These are phyloP conservation scores for Gymnopilus dilepis DNA, from an alignment of 768 basidiomycete species.

Conservation along the genomic window DNA sequence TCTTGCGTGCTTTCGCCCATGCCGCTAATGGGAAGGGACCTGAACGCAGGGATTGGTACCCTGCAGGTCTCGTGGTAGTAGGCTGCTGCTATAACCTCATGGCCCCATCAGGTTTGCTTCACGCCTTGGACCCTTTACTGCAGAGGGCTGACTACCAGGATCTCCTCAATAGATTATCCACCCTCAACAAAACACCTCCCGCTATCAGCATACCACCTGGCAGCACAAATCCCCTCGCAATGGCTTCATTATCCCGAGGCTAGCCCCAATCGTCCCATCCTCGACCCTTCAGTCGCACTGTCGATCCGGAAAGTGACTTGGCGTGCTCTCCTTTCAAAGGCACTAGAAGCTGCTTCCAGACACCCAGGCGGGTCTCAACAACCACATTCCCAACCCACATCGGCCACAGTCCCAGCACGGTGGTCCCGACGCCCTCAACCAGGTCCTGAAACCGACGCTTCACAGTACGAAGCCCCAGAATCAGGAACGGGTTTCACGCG, in stretches of 20 bases:
- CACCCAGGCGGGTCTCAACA: background rate
- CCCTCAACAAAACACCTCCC: conserved; percentile 46
- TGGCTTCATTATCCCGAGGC: conserved; percentile 51
- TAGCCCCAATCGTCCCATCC: conserved; percentile 19
- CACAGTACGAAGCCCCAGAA: background rate
- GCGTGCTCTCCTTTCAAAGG: conserved; percentile 59
- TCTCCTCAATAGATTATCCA: conserved; percentile 54
- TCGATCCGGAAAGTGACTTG: conserved; percentile 73
- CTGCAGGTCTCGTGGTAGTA: conserved; percentile 61
- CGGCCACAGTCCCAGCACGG: conserved; percentile 27
- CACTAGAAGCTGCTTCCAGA: conserved; percentile 16
- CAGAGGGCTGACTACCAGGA: background rate
- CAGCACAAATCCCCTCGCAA: conserved; percentile 69
- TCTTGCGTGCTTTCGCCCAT: conserved; percentile 58
- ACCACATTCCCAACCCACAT: conserved; percentile 12
- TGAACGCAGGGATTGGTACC: conserved; percentile 44
- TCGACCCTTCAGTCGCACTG: conserved; percentile 43
- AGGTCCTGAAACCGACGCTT: background rate
- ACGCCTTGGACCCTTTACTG: background rate
- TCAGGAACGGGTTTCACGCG: conserved; percentile 43
- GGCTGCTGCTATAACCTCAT: conserved; percentile 85
- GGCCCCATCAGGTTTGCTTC: conserved; percentile 48
- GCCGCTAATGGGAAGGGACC: conserved; percentile 14
- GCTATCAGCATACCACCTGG: conserved; percentile 66
- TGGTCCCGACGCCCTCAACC: conserved; percentile 27